A percentile compares a stretch with the other conserved stretches of the same genome.
phyloP scores from a whole-genome alignment of 257 asterid species.

The Penstemon eatonii region DNA sequence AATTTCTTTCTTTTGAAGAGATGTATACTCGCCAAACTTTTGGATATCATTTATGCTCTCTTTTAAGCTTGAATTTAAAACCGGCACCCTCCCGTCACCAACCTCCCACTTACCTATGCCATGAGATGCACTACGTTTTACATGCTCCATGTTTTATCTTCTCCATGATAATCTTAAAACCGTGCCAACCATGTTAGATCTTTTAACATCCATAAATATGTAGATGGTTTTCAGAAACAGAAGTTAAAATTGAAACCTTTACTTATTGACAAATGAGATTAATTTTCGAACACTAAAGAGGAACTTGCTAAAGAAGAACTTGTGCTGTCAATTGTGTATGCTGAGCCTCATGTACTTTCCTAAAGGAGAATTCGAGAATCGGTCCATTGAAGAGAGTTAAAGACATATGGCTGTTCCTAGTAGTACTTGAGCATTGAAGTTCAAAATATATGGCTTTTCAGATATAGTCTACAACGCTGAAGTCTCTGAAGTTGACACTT shows the following conservation, averaged over 20 bases:
- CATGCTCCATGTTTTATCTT: not conserved
- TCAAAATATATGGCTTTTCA: not conserved
- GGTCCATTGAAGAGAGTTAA: not conserved
- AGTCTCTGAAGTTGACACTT: not conserved
- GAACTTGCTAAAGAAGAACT: not conserved
- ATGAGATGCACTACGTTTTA: constrained; percentile 13
- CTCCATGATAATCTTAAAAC: not conserved
- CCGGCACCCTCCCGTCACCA: not conserved
- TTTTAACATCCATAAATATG: too few species aligned
- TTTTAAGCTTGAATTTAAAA: constrained; percentile 2
- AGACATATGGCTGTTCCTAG: not conserved
- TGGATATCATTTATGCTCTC: constrained; percentile 6
- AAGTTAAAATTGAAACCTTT: not conserved
- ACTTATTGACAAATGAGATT: not conserved
- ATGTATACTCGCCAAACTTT: constrained; percentile 14
- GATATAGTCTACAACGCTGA: too few species aligned
- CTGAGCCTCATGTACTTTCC: too few species aligned
- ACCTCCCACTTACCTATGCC: not conserved
- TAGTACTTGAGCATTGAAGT: not conserved
- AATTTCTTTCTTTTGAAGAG: constrained; percentile 14
- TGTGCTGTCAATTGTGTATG: not conserved
- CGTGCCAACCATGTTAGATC: too few species aligned
- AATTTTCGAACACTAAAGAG: not conserved
- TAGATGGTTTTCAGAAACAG: not conserved
- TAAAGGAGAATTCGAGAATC: not conserved